Conservation (phyloP, 257 asterid genomes). For the Przewalskia tangutica region DNA sequence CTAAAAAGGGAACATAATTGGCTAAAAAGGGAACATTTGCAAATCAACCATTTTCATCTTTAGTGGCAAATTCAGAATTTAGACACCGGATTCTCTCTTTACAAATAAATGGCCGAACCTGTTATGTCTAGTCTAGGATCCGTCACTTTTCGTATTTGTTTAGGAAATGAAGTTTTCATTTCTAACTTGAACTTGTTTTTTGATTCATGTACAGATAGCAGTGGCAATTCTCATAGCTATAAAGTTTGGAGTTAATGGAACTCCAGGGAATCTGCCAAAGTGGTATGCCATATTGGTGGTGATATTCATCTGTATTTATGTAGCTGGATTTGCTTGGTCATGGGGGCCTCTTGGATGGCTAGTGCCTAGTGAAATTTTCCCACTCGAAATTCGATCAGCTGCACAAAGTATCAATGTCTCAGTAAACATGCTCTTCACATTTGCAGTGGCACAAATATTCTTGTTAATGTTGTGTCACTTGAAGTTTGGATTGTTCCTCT, state of each 20-base stretch:
- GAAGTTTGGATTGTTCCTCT: slow-evolving; percentile 69
- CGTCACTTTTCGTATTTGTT: background rate
- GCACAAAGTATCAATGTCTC: slow-evolving; percentile 69
- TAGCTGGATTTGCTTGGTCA: slow-evolving; percentile 75
- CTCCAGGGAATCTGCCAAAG: slow-evolving; percentile 36
- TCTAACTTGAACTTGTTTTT: background rate
- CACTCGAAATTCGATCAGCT: slow-evolving; percentile 71
- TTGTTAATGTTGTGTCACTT: slow-evolving; percentile 61
- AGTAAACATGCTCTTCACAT: slow-evolving; percentile 71
- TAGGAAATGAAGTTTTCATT: background rate
- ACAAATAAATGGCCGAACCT: background rate
- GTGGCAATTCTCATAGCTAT: slow-evolving; percentile 46
- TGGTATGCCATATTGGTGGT: slow-evolving; percentile 71
- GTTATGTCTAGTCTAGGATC: background rate
- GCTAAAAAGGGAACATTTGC: background rate
- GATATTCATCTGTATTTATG: slow-evolving; percentile 56
- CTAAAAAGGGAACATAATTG: background rate
- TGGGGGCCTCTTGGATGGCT: slow-evolving; percentile 95
- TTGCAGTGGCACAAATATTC: slow-evolving; percentile 56
- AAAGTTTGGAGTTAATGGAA: slow-evolving; percentile 57
- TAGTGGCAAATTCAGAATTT: background rate
- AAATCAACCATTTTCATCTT: background rate
- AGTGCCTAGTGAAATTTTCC: slow-evolving; percentile 81
- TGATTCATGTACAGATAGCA: slow-evolving; percentile 21
- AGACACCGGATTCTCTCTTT: too few relatives aligned